Conservation (phyloP, 768 basidiomycete genomes). For the Phylloporus sp. region DNA sequence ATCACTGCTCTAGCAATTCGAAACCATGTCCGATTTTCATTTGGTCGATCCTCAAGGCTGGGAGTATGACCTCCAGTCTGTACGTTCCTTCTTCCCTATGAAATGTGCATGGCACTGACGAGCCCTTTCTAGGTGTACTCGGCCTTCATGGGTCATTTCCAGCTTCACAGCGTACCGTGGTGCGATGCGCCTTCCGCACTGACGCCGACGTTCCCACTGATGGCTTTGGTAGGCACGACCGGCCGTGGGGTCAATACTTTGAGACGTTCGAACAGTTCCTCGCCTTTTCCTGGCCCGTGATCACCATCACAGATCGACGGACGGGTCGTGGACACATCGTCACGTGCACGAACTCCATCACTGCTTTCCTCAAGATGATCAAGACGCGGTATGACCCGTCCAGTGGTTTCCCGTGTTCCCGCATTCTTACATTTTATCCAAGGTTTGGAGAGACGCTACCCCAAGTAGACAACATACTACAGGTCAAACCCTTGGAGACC, state of each 20-base stretch:
- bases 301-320: constrained; percentile 66
- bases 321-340: constrained; percentile 77
- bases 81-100: constrained; percentile 31
- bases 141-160: constrained; percentile 76
- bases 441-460: constrained; percentile 74
- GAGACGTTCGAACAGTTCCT: constrained; percentile 76
- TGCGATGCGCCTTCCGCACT: constrained; percentile 18
- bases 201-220: neutral
- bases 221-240: constrained; percentile 55
- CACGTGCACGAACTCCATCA: constrained; percentile 65
- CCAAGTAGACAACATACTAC: constrained; percentile 65
- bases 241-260: constrained; percentile 76
- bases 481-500: constrained; percentile 65
- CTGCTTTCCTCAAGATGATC: constrained; percentile 80
- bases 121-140: constrained; percentile 49
- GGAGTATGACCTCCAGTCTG: constrained; percentile 77
- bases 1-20: neutral
- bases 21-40: constrained; percentile 59
- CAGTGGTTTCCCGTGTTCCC: neutral
- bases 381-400: constrained; percentile 54
- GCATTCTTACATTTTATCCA: neutral
- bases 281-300: constrained; percentile 77
- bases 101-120: neutral
- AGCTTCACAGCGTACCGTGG: constrained; percentile 66
- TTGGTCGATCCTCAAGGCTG: constrained; percentile 72